These are phyloP conservation scores for Alternaria ethzedia DNA, from an alignment of 2,329 filamentous ascomycete species.

Conservation along the genomic window DNA sequence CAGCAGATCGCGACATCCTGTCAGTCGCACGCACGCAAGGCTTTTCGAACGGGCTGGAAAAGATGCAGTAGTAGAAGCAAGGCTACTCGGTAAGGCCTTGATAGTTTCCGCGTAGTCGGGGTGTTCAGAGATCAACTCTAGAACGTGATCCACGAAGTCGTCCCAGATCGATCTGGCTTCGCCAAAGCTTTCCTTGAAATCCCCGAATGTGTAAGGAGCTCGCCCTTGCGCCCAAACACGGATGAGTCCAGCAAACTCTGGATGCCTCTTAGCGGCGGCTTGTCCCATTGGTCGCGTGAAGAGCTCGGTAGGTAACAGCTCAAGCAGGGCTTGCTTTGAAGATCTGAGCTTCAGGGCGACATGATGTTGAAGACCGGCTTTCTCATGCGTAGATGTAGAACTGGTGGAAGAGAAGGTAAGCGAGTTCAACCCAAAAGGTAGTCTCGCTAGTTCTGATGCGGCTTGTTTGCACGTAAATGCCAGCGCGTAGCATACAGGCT, in stretches of 20 bases:
- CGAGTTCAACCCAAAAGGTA: background rate
- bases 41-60: too few relatives aligned
- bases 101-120: background rate
- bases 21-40: background rate
- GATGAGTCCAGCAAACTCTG: background rate
- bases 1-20: background rate
- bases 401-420: background rate
- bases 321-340: background rate
- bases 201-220: too few relatives aligned
- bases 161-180: background rate
- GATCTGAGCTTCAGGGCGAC: background rate
- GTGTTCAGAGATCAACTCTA: background rate
- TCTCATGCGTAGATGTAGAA: background rate
- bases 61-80: too few relatives aligned
- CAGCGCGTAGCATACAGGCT: background rate
- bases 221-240: too few relatives aligned
- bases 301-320: background rate
- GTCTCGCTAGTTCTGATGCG: background rate
- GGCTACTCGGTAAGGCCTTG: background rate
- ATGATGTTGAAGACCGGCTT: background rate
- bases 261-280: background rate
- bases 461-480: background rate
- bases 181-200: background rate
- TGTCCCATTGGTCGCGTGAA: background rate
- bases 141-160: background rate